These are phyloP conservation scores for Rhodosorus marinus DNA, from an alignment of 23 red algal species.

Conservation along the genomic window DNA sequence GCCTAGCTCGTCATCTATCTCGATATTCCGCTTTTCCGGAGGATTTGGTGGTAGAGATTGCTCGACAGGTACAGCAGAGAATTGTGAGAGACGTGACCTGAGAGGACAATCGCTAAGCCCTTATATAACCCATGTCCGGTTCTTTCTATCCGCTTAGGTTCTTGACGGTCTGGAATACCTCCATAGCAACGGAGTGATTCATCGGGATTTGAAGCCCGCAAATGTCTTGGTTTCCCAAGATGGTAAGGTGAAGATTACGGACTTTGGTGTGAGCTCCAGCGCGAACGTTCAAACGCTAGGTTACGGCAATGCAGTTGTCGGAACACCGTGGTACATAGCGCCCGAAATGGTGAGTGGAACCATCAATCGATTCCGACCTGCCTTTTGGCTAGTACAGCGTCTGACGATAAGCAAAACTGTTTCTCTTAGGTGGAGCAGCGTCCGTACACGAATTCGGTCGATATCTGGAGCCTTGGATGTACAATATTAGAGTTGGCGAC, in stretches of 20 bases:
- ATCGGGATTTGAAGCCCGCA: conserved; percentile 57
- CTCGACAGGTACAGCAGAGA: too few species aligned
- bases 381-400: too few species aligned
- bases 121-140: too few species aligned
- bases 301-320: conserved; percentile 16
- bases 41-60: conserved; percentile 45
- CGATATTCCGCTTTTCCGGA: conserved; percentile 39
- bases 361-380: too few species aligned
- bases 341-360: conserved; percentile 75
- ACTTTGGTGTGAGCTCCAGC: conserved; percentile 50
- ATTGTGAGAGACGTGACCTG: too few species aligned
- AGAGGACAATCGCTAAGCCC: too few species aligned
- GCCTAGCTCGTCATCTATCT: conserved; percentile 34
- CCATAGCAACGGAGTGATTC: conserved; percentile 36
- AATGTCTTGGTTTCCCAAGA: conserved; percentile 37
- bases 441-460: conserved; percentile 23
- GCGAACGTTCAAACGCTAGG: conserved; percentile 36
- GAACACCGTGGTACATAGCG: conserved; percentile 50
- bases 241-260: conserved; percentile 38
- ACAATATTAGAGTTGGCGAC: conserved; percentile 31
- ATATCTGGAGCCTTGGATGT: conserved; percentile 52
- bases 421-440: too few species aligned
- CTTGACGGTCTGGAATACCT: conserved; percentile 41
- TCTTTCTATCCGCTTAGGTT: too few species aligned
- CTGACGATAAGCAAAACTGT: too few species aligned